Evolutionary conservation across 768 basidiomycete genomes (phyloP).

Genomic region (Kwoniella mangroviensis): DNA sequence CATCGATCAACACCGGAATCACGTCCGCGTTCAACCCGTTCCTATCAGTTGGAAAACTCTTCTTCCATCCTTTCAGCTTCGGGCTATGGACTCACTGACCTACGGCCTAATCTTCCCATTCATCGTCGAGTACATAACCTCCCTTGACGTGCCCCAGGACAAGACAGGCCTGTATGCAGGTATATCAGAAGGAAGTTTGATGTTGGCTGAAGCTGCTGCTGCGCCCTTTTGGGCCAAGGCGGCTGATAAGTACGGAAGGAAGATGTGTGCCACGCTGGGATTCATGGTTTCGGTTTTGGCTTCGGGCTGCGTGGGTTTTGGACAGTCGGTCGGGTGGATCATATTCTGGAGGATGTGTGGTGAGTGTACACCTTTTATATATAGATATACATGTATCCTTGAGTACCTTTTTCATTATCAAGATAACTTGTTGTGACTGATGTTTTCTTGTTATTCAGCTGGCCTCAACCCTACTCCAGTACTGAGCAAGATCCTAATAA

Average conservation of each 20-base stretch:
- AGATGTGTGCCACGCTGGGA: slow-evolving; percentile 33
- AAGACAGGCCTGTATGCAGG: slow-evolving; percentile 43
- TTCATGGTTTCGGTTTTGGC: slow-evolving; percentile 22
- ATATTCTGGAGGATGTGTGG: slow-evolving; percentile 40
- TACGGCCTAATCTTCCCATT: slow-evolving; percentile 43
- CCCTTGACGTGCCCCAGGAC: slow-evolving; percentile 36
- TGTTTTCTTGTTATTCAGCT: slow-evolving; percentile 23
- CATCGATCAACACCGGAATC: too few species aligned
- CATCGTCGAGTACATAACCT: slow-evolving; percentile 45
- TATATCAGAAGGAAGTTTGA: slow-evolving; percentile 42
- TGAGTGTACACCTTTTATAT: slow-evolving; percentile 24
- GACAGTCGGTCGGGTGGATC: slow-evolving; percentile 32
- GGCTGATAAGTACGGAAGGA: slow-evolving; percentile 42
- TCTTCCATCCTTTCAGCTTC: slow-evolving; percentile 33
- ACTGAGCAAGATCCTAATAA: slow-evolving; percentile 30
- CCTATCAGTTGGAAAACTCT: slow-evolving; percentile 27
- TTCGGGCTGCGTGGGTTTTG: slow-evolving; percentile 36
- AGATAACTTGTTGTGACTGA: too few species aligned
- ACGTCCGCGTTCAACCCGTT: too few species aligned
- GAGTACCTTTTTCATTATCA: too few species aligned
- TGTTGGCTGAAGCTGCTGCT: slow-evolving; percentile 40
- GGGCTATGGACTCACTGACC: slow-evolving; percentile 37
- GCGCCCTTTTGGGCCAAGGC: slow-evolving; percentile 43
- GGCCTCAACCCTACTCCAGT: slow-evolving; percentile 37
- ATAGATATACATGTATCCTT: too few species aligned